Base-by-base conservation (phyloP, 2,329 filamentous ascomycete genomes). In the Fusarium albidum region DNA sequence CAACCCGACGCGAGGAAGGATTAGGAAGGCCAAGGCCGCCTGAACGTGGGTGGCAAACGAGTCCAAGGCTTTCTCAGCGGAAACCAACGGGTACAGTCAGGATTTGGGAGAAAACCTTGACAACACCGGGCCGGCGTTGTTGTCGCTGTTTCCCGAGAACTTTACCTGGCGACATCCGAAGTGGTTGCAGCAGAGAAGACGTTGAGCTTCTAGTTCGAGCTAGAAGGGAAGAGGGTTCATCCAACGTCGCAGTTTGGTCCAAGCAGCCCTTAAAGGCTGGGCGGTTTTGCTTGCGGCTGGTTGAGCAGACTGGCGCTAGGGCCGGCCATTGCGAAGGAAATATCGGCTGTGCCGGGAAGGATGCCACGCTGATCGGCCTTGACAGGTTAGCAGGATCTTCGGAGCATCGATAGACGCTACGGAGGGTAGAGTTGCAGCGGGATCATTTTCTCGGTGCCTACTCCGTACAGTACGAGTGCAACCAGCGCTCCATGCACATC, bases 41-140 rank as follows among this genome's bases (percentile, higher is more conserved):
- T 40, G 35, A 55, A 46, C 52, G 52, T 21, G 37, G 38, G 59
- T 61, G 59, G 58, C 59, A 52, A 61, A 55, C 40, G 17, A 59
- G 21, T 21, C 11, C 41, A 17, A 44, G 50, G 42, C 47, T 38
- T 34, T 31, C 21, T 21, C 34, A 43, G 43, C 46, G 58, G 58
- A 35, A 61, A 51, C 45, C 42, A 61, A 59, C 58, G 50, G 58
- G 41, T 44, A 47, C 40, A 43, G 45, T n/a, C n/a, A 21, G 29
- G 49, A 55, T 43, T 37, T 45, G 45, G 17, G 25, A 21, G 15
- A 34, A 35, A 53, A 34, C 10, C 39, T 37, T 47, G 31, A 49
- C 29, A 32, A 33, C 28, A 57, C 41, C 55, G 55, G 50, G 34
- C 59, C 59, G 58, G 46, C 46, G n/a, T 14, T 5, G 18, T 21